Evolutionary conservation across 768 basidiomycete genomes (phyloP), one percentile per base, ranked within the genome.

Genomic region (Mycena polygramma): DNA sequence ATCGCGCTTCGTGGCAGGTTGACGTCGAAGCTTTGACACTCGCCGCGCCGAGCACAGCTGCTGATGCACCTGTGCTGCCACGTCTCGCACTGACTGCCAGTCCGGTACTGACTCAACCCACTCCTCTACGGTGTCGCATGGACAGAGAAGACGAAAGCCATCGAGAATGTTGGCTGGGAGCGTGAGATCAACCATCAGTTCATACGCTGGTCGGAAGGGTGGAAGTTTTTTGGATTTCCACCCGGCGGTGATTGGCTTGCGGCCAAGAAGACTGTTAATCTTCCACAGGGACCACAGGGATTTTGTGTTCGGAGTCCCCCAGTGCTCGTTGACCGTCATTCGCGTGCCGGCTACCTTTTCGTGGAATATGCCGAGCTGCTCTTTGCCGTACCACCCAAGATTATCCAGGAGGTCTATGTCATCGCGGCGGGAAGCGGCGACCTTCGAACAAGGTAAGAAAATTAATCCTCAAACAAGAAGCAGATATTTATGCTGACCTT

Each of bases 231-330:
- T 60, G 7, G 22, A 43, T 2, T 6, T 7, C 58, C 58, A 60
- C 2, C 58, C 58, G n/a, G 58, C 58, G 2, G 22, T 67, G 22
- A 74, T 59, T 9, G 59, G 35, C 53, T 65, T 65, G 11, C 70
- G 55, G 13, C 59, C 49, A 2, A 73, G 55, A 8, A 73, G 52
- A 8, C 35, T 58, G 58, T 73, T 65, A 57, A 71, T 52, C 39
- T 65, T 53, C 63, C 63, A 65, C 63, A 52, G 57, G 2, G 76
- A 71, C 7, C 67, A 71, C 35, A 74, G 68, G 1, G 66, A 41
- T 43, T 79, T 79, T 48, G 77, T 71, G 20, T 41, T 30, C 30
- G 30, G 30, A 30, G 39, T 70, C 7, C 79, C 79, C 79, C 79
- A 80, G 51, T 66, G 71, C 63, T 80, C 74, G 57, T 80, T 80